Percentiles rank a stretch among this genome's conserved stretches.
phyloP scores from a whole-genome alignment of 257 asterid genomes.

The Solanum chmielewskii region DNA sequence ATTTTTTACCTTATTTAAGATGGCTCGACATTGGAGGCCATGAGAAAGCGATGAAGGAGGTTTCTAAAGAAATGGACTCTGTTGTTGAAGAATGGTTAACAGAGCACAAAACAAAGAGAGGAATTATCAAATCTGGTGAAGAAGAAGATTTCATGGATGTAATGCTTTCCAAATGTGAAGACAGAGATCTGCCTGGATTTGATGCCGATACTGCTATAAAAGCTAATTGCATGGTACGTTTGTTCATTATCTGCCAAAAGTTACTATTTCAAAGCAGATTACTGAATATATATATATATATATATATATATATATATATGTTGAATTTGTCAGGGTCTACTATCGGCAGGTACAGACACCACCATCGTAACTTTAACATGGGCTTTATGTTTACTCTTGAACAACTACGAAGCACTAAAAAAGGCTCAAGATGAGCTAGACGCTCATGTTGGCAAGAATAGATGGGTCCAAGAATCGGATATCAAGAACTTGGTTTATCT shows the following conservation, averaged over 20 bases:
- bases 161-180: background rate
- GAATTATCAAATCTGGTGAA: background rate
- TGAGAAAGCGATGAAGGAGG: conserved; percentile 13
- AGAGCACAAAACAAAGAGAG: conserved; percentile 2
- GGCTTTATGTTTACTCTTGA: conserved; percentile 21
- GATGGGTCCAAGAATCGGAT: conserved; percentile 24
- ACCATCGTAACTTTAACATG: conserved; percentile 16
- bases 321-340: background rate
- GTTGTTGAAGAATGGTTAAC: conserved; percentile 15
- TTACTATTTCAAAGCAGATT: no score
- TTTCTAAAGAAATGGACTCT: conserved; percentile 4
- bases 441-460: conserved; percentile 19
- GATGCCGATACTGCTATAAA: conserved; percentile 16
- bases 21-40: conserved; percentile 22
- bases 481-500: conserved; percentile 24
- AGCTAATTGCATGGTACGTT: conserved; percentile 19
- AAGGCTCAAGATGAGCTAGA: conserved; percentile 36
- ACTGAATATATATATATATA: no score
- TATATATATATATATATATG: no score
- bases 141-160: conserved; percentile 18
- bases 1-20: conserved; percentile 11
- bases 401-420: conserved; percentile 14
- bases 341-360: conserved; percentile 26
- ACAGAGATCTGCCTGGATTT: background rate
- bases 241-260: no score